Base-by-base conservation (phyloP, 148 eudicot genomes). In the Tetragonia tetragonoides region DNA sequence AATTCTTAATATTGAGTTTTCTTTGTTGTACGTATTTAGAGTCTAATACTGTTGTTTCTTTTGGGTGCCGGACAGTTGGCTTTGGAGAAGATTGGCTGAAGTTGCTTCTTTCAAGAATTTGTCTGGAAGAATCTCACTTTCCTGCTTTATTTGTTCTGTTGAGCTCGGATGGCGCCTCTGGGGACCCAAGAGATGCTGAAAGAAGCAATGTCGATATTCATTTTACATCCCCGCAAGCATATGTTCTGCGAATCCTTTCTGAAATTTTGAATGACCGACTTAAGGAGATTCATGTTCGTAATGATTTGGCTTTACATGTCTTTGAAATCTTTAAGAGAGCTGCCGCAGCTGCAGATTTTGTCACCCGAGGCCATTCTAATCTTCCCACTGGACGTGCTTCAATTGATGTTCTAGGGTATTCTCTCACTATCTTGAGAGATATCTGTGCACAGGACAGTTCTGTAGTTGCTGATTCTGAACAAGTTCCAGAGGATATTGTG, bases 21-120 rank as follows among this genome's bases (percentile, higher is more conserved):
- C 21, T 16, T 73, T 44, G 38, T 65, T 18, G 24, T 42, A 4
- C 10, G 15, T 69, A 51, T 39, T 59, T 40, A 5, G 47, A 51
- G 56, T 67, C 46, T 71, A 34, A 53, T 5, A 44, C 67, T 57
- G 34, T 40, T 21, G 37, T 15, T 6, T 65, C 40, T 38, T 38
- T 57, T 6, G 60, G 47, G 4, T 63, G 59, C 72, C 40, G 7
- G 56, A 54, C 86, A 94, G 95, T 75, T 84, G 90, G 93, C 37
- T 84, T 77, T 75, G 90, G 85, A 23, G 95, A 94, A 84, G 90
- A 89, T 80, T 94, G 95, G 97, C 61, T 87, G 57, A 89, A 88
- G 79, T 77, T 90, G 83, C 89, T 90, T 73, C 86, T 92, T 41
- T 89, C 95, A 67, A 88, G 81, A 75, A 80, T 89, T 76, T 90